Evolutionary conservation across 257 asterid species (phyloP), one percentile per base, ranked within the genome.

Genomic region (Jacaranda mimosifolia): DNA sequence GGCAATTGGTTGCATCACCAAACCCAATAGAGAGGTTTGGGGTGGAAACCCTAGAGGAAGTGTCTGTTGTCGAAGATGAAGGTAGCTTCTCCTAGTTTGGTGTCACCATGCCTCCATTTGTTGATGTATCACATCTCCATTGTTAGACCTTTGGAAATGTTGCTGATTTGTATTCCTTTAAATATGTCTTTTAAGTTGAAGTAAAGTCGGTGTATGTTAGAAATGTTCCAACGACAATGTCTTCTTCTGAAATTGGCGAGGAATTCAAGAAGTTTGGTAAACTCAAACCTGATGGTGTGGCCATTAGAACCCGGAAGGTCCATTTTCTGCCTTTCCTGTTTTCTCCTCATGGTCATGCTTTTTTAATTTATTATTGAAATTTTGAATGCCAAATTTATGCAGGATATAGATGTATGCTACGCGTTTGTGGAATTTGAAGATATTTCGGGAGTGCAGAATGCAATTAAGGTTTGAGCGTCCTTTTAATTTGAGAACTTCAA

Each of bases 241-340:
- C 92, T 70, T 91, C 97, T 74, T 89, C 92, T 70, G 96, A 89
- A 86, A 96, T 96, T 39, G 97, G 88, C 80, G 99, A 91, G 81
- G 98, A 91, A 80, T 96, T 96, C 80, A 93, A 88, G 87, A 96
- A 84, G 90, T 96, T 96, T 66, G 99, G 99, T 49, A 93, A 85
- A 82, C 87, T 96, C 72, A 86, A 65, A 83, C 93, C 89, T 60
- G 96, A 93, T 86, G 97, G 97, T 42, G 99, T 96, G 65, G 99
- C 99, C 75, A 96, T 96, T 65, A 90, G 99, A 86, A 91, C 99
- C 66, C 94, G 99, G 57, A 96, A 96, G 99, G 99, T 92, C 67
- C 55, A 88, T 53, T 85, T 73, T 77, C 76, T 71, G 66, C 59
- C 71, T 62, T 46, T 10, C 77, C 32, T 26, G 32, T 26, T 26